A percentile compares a stretch with the other conserved stretches of the same genome.
Evolutionary conservation across 179 eudicot species (phyloP).

Genomic region (Spergularia azorica): DNA sequence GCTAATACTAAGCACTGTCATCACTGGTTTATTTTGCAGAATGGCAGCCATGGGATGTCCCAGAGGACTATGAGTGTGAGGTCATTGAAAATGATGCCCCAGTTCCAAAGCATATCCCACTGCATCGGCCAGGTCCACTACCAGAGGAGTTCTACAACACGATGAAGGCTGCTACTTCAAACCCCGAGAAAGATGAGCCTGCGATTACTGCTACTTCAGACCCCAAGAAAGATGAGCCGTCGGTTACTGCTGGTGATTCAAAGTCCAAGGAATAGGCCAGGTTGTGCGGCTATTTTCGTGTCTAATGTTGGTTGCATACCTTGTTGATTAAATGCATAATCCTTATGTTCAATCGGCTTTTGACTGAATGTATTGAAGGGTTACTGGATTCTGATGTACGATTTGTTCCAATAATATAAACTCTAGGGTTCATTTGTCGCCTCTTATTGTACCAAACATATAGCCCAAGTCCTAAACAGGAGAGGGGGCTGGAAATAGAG

Average conservation of each 20-base stretch:
- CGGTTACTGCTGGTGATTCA: conserved; percentile 30
- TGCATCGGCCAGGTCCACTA: conserved; percentile 80
- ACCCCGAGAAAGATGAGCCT: conserved; percentile 41
- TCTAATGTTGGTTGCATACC: conserved; percentile 8
- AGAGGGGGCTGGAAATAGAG: too few species aligned
- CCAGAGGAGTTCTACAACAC: conserved; percentile 79
- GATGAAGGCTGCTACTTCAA: conserved; percentile 45
- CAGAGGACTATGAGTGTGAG: conserved; percentile 83
- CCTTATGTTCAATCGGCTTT: neutral
- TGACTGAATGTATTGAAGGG: neutral
- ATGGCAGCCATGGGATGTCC: conserved; percentile 90
- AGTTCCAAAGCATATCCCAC: conserved; percentile 74
- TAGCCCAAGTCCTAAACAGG: too few species aligned
- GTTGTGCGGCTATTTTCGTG: neutral
- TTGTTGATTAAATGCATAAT: conserved; percentile 13
- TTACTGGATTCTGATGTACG: neutral
- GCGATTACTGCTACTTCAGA: conserved; percentile 31
- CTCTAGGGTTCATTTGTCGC: too few species aligned
- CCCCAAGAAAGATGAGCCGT: too few species aligned
- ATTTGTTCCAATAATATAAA: conserved; percentile 9
- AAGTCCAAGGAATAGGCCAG: conserved; percentile 28
- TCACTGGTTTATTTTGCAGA: conserved; percentile 42
- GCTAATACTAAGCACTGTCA: conserved; percentile 3
- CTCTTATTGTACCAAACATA: too few species aligned
- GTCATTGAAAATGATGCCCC: conserved; percentile 83